Evolutionary conservation across 2,329 filamentous ascomycete genomes (phyloP), one percentile per base, ranked within the genome.

Genomic region (Alternaria ventricosa): DNA sequence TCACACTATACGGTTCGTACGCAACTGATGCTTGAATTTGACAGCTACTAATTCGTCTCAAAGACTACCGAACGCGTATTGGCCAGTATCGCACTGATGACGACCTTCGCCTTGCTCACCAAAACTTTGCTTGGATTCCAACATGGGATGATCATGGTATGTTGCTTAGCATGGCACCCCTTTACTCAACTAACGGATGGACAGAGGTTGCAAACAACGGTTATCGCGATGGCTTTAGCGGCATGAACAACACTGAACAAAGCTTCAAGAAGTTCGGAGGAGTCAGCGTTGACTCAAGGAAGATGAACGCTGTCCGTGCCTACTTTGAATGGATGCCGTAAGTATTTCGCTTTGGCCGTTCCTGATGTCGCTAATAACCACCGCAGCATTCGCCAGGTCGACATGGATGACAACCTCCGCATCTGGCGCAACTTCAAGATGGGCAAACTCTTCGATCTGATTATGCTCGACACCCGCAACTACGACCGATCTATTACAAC

Each of bases 311-410:
- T 3, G 82, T 83, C 2, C 75, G 81, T 18, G 81, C 81, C 0
- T 81, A 81, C 63, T 82, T 82, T 54, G 81, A 84, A 56, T 83
- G 81, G 80, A 82, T 82, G 80, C 81, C 80, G 61, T 66, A 54
- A 8, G 66, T 57, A 2, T 33, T 9, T 44, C 4, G 1, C 6
- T 12, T 10, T 30, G 5, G 68, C 83, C 5, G 84, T 71, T 81
- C 80, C 82, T 72, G 80, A 81, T 64, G 80, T 86, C 23, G 80
- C 81, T 55, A 79, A 70, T 8, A 64, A 65, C 22, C 41, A 69
- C 73, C 73, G 57, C 66, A 82, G 72, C 0, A 78, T 79, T 49
- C 68, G 81, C 3, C 81, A 82, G 63, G 81, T 83, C 4, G 80
- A 82, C 47, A 79, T 83, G 76, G 80, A 83, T 46, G 79, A 83